These are phyloP conservation scores for Fusarium citri DNA, from an alignment of 2,329 filamentous ascomycete genomes.

Conservation along the genomic window DNA sequence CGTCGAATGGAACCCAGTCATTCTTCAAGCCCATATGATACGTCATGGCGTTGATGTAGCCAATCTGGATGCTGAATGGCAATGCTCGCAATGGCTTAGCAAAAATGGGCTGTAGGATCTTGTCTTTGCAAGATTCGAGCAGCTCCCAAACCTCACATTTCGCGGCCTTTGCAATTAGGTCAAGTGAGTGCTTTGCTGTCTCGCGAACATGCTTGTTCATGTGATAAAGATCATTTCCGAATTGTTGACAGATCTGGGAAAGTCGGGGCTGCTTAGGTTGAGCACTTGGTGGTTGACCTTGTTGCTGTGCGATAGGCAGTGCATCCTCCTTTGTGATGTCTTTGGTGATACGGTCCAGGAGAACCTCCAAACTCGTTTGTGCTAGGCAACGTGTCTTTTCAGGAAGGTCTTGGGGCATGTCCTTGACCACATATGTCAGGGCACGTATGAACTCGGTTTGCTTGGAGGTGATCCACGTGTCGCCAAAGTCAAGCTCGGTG, in stretches of 20 bases:
- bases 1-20: conserved; percentile 91
- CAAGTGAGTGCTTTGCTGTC: conserved; percentile 83
- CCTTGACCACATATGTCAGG: conserved; percentile 97
- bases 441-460: conserved; percentile 90
- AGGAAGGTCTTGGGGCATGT: conserved; percentile 94
- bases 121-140: conserved; percentile 88
- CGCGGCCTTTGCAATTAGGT: conserved; percentile 82
- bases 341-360: conserved; percentile 83
- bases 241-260: conserved; percentile 81
- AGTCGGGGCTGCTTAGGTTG: conserved; percentile 69
- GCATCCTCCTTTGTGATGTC: conserved; percentile 81
- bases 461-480: conserved; percentile 82
- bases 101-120: conserved; percentile 90
- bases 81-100: conserved; percentile 93
- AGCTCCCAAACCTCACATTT: conserved; percentile 87
- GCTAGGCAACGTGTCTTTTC: conserved; percentile 88
- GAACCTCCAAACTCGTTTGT: conserved; percentile 82
- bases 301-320: conserved; percentile 52
- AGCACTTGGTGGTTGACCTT: conserved; percentile 53
- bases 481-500: conserved; percentile 85
- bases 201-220: conserved; percentile 96
- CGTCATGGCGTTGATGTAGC: conserved; percentile 97
- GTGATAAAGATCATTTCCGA: conserved; percentile 90
- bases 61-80: conserved; percentile 95
- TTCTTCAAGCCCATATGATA: conserved; percentile 92